A percentile compares a stretch with the other conserved stretches of the same genome.
phyloP scores from a whole-genome alignment of 129 eudicot species.

The Pittosporum tobira region DNA sequence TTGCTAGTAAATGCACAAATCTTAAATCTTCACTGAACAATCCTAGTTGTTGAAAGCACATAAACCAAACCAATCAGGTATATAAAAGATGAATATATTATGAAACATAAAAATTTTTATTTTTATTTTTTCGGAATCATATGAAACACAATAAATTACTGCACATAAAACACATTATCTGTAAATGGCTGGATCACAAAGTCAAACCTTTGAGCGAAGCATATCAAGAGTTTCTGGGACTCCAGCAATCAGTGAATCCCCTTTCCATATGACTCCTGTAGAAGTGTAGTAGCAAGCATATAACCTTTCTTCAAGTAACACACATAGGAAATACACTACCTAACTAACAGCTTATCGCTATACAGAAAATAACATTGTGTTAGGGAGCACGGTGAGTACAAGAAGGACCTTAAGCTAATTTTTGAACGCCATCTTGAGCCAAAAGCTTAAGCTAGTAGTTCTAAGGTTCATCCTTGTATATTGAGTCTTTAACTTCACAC shows the following conservation, averaged over 20 bases:
- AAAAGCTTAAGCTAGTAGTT: no score
- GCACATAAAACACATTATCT: neutral
- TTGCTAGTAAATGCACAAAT: conserved; percentile 1
- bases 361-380: no score
- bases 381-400: no score
- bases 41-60: no score
- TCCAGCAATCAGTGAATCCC: conserved; percentile 84
- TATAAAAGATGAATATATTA: neutral
- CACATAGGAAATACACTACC: neutral
- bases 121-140: no score
- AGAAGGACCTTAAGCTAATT: no score
- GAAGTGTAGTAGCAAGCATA: conserved; percentile 6
- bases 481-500: no score
- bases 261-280: conserved; percentile 97
- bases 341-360: no score
- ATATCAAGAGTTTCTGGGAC: conserved; percentile 93
- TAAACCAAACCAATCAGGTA: neutral
- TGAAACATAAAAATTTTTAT: no score
- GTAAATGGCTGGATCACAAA: neutral
- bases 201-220: conserved; percentile 79
- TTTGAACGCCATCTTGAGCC: no score
- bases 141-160: neutral
- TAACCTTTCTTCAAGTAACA: neutral
- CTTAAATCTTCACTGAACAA: neutral
- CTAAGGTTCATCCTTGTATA: no score